Conservation (phyloP, 176 grass and related monocot genomes). For the Oryza rufipogon region DNA sequence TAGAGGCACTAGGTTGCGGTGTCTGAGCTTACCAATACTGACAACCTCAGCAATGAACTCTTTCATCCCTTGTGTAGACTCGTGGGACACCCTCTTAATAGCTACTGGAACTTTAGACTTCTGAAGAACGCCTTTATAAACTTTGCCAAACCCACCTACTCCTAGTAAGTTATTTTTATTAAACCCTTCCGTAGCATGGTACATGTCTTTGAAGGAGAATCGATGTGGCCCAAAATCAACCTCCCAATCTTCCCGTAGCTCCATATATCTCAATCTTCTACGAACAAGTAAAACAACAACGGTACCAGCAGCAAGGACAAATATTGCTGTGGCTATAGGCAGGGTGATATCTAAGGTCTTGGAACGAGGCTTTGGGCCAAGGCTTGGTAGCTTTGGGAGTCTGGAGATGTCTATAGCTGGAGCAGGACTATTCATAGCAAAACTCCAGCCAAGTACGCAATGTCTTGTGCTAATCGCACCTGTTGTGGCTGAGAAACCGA, state of each 20-base stretch:
- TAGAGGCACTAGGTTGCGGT: constrained; percentile 4
- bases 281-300: background rate
- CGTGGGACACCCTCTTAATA: constrained; percentile 46
- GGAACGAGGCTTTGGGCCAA: constrained; percentile 33
- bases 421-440: constrained; percentile 27
- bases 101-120: constrained; percentile 27
- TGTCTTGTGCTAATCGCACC: constrained; percentile 40
- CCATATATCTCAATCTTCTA: constrained; percentile 27
- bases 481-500: constrained; percentile 44
- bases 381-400: constrained; percentile 35
- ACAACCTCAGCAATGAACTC: constrained; percentile 43
- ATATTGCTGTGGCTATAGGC: constrained; percentile 19
- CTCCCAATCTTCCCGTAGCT: constrained; percentile 48
- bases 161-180: constrained; percentile 35
- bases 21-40: constrained; percentile 30
- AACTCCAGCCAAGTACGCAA: constrained; percentile 46
- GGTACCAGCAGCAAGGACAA: constrained; percentile 18
- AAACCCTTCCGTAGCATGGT: constrained; percentile 28
- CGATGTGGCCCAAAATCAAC: constrained; percentile 42
- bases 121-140: constrained; percentile 38
- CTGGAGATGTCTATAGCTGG: constrained; percentile 37
- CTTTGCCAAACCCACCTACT: constrained; percentile 44
- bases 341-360: constrained; percentile 40
- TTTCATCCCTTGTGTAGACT: constrained; percentile 43
- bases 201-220: constrained; percentile 38